phyloP scores from a whole-genome alignment of 2,329 filamentous ascomycete species.

The Venturia aucupariae region DNA sequence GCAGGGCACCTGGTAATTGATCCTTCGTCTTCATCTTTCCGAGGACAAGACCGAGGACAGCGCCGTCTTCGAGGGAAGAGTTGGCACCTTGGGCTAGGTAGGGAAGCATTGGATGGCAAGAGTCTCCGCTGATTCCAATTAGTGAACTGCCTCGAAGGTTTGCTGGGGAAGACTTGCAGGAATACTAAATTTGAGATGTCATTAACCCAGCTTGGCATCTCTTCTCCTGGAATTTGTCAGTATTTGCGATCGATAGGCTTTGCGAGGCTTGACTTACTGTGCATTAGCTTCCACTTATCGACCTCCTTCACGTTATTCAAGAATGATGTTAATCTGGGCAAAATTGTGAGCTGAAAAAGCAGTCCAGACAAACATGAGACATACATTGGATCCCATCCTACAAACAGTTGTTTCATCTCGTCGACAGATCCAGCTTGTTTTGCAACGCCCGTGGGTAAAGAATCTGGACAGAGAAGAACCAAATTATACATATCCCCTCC shows the following conservation, averaged over 20 bases:
- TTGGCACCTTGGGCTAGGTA: constrained; percentile 51
- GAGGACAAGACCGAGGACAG: constrained; percentile 46
- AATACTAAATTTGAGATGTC: constrained; percentile 41
- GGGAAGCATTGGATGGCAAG: constrained; percentile 54
- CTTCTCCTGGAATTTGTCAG: constrained; percentile 28
- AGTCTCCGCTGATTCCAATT: constrained; percentile 52
- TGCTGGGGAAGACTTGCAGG: constrained; percentile 21
- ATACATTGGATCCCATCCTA: constrained; percentile 47
- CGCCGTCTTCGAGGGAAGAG: constrained; percentile 30
- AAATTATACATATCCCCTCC: constrained; percentile 42
- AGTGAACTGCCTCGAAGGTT: constrained; percentile 30
- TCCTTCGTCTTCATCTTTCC: constrained; percentile 14
- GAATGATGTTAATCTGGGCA: constrained; percentile 29
- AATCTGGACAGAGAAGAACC: constrained; percentile 42
- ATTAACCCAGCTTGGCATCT: constrained; percentile 48
- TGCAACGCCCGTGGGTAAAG: constrained; percentile 37
- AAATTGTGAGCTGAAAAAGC: neutral
- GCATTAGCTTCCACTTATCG: constrained; percentile 63
- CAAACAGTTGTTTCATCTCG: constrained; percentile 45
- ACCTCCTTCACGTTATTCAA: constrained; percentile 47
- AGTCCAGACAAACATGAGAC: constrained; percentile 26
- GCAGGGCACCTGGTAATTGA: constrained; percentile 13
- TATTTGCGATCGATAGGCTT: neutral
- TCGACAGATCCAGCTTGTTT: constrained; percentile 43
- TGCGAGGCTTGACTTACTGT: constrained; percentile 21